Conservation (phyloP, 768 basidiomycete genomes). For the Crassisporium funariophilum region DNA sequence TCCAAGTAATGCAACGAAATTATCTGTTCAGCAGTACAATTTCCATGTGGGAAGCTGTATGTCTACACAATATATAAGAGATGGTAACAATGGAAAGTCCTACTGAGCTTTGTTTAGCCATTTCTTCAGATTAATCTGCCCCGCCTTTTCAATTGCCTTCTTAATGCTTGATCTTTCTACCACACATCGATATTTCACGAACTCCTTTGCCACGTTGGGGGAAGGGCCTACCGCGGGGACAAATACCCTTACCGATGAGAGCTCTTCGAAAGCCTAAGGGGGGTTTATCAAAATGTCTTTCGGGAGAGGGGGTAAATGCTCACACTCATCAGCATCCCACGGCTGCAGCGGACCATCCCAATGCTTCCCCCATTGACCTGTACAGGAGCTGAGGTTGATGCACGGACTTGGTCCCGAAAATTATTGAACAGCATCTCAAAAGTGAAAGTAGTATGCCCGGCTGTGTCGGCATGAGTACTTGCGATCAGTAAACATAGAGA, state of each 20-base stretch:
- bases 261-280: slow-evolving; percentile 73
- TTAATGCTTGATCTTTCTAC: slow-evolving; percentile 68
- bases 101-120: slow-evolving; percentile 69
- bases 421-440: slow-evolving; percentile 89
- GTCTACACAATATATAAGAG: slow-evolving; percentile 11
- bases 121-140: slow-evolving; percentile 73
- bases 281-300: neutral
- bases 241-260: slow-evolving; percentile 62
- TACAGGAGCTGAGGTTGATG: slow-evolving; percentile 73
- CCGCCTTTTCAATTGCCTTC: slow-evolving; percentile 62
- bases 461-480: slow-evolving; percentile 72
- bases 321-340: slow-evolving; percentile 67
- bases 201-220: slow-evolving; percentile 60
- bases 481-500: slow-evolving; percentile 83
- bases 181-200: slow-evolving; percentile 71
- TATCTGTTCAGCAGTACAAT: slow-evolving; percentile 1
- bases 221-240: slow-evolving; percentile 50
- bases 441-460: slow-evolving; percentile 79
- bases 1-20: too few species aligned
- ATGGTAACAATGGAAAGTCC: too few species aligned
- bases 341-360: slow-evolving; percentile 69
- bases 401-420: slow-evolving; percentile 74
- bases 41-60: neutral
- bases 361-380: slow-evolving; percentile 74
- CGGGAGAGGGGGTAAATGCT: slow-evolving; percentile 21